Evolutionary conservation across 768 basidiomycete genomes (phyloP), one percentile per base, ranked within the genome.

Genomic region (Paxillus ammoniavirescens): DNA sequence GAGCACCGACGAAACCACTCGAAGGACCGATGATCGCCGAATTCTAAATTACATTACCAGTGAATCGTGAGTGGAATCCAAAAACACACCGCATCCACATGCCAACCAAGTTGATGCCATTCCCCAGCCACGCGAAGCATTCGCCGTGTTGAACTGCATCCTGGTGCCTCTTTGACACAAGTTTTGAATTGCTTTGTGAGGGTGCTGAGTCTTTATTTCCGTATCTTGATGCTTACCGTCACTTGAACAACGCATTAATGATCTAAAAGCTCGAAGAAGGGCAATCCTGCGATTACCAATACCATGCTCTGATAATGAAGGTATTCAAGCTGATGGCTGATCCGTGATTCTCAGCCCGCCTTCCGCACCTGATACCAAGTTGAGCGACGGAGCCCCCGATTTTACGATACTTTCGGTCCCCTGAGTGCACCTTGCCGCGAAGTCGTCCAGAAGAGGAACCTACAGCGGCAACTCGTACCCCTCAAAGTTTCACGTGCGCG

Each of bases 401-500:
- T 47, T 18, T 21, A 42, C n/a, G 31, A 12, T 41, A 3, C 21
- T 21, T 46, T 46, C 47, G 40, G 28, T 14, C 42, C 48, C 21
- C 33, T 4, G 33, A 14, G 26, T 23, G 15, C 41, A 18, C 38
- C 18, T 37, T 53, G 46, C 59, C 30, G 54, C 52, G 59, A 57
- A 61, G 59, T 31, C 5, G 21, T 18, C 55, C 43, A 7, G 23
- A 61, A 56, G 36, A 46, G 59, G 60, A 38, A 61, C 33, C 40
- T 18, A n/a, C 23, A 49, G 48, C 47, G 44, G 41, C 44, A 50
- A 54, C 36, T n/a, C 49, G 17, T 18, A 18, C 17, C 26, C 18
- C 46, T 35, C 37, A 14, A 55, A n/a, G n/a, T 31, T 9, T n/a
- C 38, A 40, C 33, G 38, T 6, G 17, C 33, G 26, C 44, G 41